Percentiles rank a stretch among this genome's conserved stretches.
These are phyloP conservation scores for Tagetes patula DNA, from an alignment of 129 eudicot genomes.

Conservation along the genomic window DNA sequence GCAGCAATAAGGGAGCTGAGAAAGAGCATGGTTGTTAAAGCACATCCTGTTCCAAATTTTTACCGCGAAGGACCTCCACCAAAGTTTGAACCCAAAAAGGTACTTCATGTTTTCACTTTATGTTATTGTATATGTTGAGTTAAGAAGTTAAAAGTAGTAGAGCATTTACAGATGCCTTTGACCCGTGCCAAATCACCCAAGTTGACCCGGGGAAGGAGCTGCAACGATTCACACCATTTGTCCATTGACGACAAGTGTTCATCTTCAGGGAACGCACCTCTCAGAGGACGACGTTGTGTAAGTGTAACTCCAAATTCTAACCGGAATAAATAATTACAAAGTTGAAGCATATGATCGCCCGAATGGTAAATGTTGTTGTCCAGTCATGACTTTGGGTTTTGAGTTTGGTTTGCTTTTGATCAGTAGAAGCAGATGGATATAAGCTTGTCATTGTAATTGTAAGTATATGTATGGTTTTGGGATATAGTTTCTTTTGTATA, in stretches of 20 bases:
- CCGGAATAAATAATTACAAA: slow-evolving; percentile 30
- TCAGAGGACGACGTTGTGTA: slow-evolving; percentile 41
- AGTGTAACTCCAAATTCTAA: slow-evolving; percentile 34
- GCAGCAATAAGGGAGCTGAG: slow-evolving; percentile 72
- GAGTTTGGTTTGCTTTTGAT: not conserved
- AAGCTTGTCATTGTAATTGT: not conserved
- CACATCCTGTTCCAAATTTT: slow-evolving; percentile 87
- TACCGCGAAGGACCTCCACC: slow-evolving; percentile 90
- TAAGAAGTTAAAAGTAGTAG: not conserved
- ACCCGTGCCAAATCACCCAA: slow-evolving; percentile 86
- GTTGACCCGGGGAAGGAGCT: slow-evolving; percentile 69
- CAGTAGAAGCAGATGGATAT: not conserved
- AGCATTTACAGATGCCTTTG: slow-evolving; percentile 50
- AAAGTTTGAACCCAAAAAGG: slow-evolving; percentile 87
- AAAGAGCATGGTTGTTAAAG: slow-evolving; percentile 66
- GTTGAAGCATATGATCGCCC: slow-evolving; percentile 16
- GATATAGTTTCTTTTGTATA: not conserved
- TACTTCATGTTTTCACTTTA: slow-evolving; percentile 20
- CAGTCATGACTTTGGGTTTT: slow-evolving; percentile 1
- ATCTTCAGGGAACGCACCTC: slow-evolving; percentile 44
- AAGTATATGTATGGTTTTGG: slow-evolving; percentile 3
- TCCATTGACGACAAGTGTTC: slow-evolving; percentile 37
- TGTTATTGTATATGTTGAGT: not conserved
- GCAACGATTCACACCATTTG: slow-evolving; percentile 43
- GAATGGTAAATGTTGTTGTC: slow-evolving; percentile 13